phyloP scores from a whole-genome alignment of 2,329 filamentous ascomycete species.

The Neonectria sp. region DNA sequence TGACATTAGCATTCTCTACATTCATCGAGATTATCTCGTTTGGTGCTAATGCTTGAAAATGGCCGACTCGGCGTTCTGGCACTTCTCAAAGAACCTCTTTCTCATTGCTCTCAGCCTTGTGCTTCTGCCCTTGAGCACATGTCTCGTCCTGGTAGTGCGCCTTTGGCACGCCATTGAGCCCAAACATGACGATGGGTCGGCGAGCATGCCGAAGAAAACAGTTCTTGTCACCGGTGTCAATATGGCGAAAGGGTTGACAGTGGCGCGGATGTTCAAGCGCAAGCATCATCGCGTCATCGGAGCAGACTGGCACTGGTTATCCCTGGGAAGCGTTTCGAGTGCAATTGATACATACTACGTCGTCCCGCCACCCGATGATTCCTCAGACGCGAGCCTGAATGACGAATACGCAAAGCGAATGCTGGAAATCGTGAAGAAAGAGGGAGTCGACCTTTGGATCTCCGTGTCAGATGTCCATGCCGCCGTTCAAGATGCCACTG shows the following conservation, averaged over 20 bases:
- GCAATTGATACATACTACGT: slow-evolving; percentile 69
- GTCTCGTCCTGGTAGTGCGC: slow-evolving; percentile 54
- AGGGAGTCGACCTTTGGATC: slow-evolving; percentile 80
- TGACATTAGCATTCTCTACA: too few relatives aligned
- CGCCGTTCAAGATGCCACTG: slow-evolving; percentile 76
- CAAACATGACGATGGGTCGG: background rate
- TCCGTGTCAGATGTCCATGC: slow-evolving; percentile 79
- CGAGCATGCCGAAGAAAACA: slow-evolving; percentile 50
- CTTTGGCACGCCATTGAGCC: slow-evolving; percentile 11
- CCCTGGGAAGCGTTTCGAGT: slow-evolving; percentile 71
- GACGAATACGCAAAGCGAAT: slow-evolving; percentile 70
- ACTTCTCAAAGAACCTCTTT: slow-evolving; percentile 43
- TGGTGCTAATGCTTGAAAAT: background rate
- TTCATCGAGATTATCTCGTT: background rate
- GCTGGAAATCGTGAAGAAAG: slow-evolving; percentile 70
- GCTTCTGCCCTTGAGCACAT: slow-evolving; percentile 65
- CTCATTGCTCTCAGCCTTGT: slow-evolving; percentile 50
- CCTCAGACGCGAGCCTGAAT: slow-evolving; percentile 35
- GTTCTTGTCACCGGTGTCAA: slow-evolving; percentile 81
- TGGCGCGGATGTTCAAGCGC: slow-evolving; percentile 76
- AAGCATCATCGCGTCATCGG: slow-evolving; percentile 80
- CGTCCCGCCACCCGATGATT: slow-evolving; percentile 51
- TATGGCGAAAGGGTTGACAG: slow-evolving; percentile 78
- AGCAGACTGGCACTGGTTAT: slow-evolving; percentile 72
- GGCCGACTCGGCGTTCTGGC: slow-evolving; percentile 18